These are phyloP conservation scores for Suhomyces anneliseae DNA, from an alignment of 1,139 yeast species.

Conservation along the genomic window DNA sequence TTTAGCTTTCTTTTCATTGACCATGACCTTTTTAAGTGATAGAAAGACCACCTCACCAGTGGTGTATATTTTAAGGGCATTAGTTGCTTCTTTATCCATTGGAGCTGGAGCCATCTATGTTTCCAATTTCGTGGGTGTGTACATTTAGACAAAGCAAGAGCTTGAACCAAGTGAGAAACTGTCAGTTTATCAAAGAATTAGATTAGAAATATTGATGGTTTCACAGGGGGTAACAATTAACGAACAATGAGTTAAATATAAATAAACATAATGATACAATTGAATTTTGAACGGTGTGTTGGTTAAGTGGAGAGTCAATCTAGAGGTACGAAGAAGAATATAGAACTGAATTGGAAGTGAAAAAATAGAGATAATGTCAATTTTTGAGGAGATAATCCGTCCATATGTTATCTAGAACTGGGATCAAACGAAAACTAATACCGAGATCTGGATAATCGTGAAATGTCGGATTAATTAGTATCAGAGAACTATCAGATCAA, in stretches of 20 bases:
- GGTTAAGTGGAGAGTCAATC: not conserved
- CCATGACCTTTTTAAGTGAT: conserved; percentile 39
- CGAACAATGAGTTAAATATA: no score
- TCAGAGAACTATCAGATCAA: no score
- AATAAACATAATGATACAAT: no score
- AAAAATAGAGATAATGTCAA: not conserved
- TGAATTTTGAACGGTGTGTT: not conserved
- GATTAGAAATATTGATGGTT: no score
- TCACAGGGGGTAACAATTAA: no score
- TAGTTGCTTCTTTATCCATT: conserved; percentile 40
- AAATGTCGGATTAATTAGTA: no score
- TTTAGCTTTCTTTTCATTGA: conserved; percentile 37
- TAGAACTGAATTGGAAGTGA: not conserved
- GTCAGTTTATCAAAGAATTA: no score
- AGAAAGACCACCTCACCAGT: conserved; percentile 31
- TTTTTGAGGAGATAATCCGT: no score
- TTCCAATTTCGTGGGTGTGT: conserved; percentile 47
- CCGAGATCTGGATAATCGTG: no score
- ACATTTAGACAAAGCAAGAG: conserved; percentile 23
- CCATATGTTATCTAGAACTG: no score
- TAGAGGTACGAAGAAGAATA: not conserved
- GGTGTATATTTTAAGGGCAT: conserved; percentile 30
- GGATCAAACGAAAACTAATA: no score
- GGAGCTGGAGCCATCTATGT: conserved; percentile 41
- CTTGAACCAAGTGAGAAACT: no score